Evolutionary conservation across 179 eudicot species (phyloP).

Genomic region (Vitellaria paradoxa): DNA sequence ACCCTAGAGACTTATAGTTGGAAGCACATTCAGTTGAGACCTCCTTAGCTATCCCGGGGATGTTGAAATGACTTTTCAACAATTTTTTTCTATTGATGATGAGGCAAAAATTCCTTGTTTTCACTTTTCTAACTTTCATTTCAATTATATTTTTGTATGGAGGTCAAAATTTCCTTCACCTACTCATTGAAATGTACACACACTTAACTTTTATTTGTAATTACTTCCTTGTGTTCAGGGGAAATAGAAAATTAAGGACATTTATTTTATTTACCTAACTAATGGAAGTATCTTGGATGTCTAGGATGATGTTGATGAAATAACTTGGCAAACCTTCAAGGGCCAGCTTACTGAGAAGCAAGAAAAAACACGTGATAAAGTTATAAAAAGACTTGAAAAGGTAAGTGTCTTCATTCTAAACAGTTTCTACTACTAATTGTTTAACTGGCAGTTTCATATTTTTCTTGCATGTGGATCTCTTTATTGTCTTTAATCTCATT

Average conservation of each 20-base stretch:
- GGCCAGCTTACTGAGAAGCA: conserved; percentile 99
- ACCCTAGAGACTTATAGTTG: too few species aligned
- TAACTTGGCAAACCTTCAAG: conserved; percentile 95
- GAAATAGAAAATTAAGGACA: background rate
- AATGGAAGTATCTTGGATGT: conserved; percentile 15
- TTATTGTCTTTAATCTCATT: background rate
- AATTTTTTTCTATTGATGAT: too few species aligned
- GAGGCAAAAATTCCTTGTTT: too few species aligned
- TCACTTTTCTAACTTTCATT: too few species aligned
- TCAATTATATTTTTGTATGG: too few species aligned
- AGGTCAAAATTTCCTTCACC: too few species aligned
- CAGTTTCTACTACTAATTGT: background rate
- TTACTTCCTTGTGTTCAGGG: background rate
- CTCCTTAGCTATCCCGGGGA: too few species aligned
- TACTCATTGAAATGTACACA: background rate
- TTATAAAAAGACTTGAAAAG: conserved; percentile 93
- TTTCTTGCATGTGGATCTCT: background rate
- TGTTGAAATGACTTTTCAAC: too few species aligned
- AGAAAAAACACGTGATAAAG: conserved; percentile 93
- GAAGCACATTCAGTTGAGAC: too few species aligned
- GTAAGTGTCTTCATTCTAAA: conserved; percentile 27
- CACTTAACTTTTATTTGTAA: background rate
- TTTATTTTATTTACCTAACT: background rate
- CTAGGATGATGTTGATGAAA: conserved; percentile 86
- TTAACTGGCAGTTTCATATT: background rate